Percentiles rank a stretch among this genome's conserved stretches.
These are phyloP conservation scores for Cupressus sempervirens DNA, from an alignment of 75 land plant genomes.

Conservation along the genomic window DNA sequence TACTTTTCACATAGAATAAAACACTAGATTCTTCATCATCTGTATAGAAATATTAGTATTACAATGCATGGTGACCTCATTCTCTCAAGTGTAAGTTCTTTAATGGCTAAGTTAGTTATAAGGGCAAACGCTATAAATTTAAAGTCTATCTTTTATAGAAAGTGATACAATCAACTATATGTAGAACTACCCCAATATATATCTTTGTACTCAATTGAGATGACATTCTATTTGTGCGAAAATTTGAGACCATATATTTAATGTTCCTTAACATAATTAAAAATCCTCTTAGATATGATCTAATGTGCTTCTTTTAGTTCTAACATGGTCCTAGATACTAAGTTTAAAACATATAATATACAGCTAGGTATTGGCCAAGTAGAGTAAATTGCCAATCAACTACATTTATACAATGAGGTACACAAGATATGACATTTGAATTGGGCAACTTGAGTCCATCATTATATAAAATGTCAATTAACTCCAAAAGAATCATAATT, in stretches of 20 bases:
- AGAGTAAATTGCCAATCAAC: background rate
- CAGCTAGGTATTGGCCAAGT: background rate
- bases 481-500: too few species aligned
- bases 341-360: background rate
- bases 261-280: background rate
- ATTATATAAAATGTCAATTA: too few species aligned
- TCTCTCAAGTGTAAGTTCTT: too few species aligned
- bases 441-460: too few species aligned
- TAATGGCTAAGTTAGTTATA: too few species aligned
- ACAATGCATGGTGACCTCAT: too few species aligned
- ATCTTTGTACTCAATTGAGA: background rate
- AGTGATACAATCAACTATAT: too few species aligned
- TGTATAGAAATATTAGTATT: too few species aligned
- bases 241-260: background rate
- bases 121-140: too few species aligned
- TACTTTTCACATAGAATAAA: too few species aligned
- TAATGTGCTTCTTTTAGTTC: background rate
- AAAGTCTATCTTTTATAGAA: too few species aligned
- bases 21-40: too few species aligned
- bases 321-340: background rate
- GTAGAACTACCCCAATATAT: background rate
- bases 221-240: background rate
- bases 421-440: background rate
- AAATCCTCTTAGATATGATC: background rate
- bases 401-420: background rate